phyloP scores from a whole-genome alignment of 192 early-diverging fungal species.

The Obelidium mucronatum region DNA sequence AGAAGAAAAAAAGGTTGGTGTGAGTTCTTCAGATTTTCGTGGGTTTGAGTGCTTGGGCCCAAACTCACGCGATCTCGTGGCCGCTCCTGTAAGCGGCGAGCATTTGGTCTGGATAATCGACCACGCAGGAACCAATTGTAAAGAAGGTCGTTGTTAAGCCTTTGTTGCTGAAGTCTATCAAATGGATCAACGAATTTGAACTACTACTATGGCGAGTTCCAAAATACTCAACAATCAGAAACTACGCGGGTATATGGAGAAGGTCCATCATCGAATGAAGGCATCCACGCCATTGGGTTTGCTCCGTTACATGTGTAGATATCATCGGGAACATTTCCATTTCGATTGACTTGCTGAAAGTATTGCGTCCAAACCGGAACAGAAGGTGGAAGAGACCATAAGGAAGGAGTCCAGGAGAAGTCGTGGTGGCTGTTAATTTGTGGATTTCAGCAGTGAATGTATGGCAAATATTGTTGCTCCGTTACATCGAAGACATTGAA shows the following conservation, averaged over 20 bases:
- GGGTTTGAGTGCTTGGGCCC: too few species aligned
- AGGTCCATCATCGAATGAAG: too few species aligned
- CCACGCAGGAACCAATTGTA: not conserved
- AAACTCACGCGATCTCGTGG: not conserved
- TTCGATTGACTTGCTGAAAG: not conserved
- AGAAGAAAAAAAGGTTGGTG: not conserved
- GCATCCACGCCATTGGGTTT: conserved; percentile 31
- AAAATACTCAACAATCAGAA: conserved; percentile 15
- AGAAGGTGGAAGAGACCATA: not conserved
- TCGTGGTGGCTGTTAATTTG: too few species aligned
- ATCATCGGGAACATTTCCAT: conserved; percentile 7
- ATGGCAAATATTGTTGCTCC: too few species aligned
- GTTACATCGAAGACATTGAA: too few species aligned
- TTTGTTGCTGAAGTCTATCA: not conserved
- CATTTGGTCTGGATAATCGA: not conserved
- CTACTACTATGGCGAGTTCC: not conserved
- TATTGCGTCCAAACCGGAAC: conserved; percentile 1
- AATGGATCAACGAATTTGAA: not conserved
- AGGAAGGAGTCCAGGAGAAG: not conserved
- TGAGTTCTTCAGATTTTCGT: too few species aligned
- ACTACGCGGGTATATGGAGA: not conserved
- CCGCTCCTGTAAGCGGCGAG: not conserved
- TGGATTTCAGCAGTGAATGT: too few species aligned
- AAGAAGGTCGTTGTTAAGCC: not conserved
- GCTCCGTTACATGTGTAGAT: conserved; percentile 26